Base-by-base conservation (phyloP, 192 early-diverging fungal genomes). In the Backusella sp. region DNA sequence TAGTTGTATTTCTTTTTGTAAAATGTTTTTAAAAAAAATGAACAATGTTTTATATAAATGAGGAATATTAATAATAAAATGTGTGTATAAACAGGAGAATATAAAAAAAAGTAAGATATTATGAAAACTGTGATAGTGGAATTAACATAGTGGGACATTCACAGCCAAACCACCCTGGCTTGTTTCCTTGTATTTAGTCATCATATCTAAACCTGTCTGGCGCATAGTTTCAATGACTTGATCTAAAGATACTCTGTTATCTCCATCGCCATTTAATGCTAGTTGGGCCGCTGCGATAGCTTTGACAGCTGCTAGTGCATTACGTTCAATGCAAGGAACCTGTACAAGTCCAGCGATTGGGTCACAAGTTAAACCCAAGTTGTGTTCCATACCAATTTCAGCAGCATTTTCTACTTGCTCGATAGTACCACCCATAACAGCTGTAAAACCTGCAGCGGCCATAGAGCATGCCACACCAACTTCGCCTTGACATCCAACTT, bases 401-500 rank as follows among this genome's bases (percentile, higher is more conserved):
- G 96, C 96, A 1, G 95, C 95, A 76, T 98, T 96, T 77, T 96
- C 95, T n/a, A 98, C 91, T 84, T 96, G 95, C 46, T 90, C 88
- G 1, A 92, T 86, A 0, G 92, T 91, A 28, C 95, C 96, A 53
- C 96, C 96, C 95, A 98, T 96, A 14, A 98, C 95, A 15, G 95
- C 95, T 15, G 95, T 90, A 74, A 97, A 96, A 9, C 91, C 96
- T 0, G 93, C 96, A 28, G 96, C 96, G 19, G 93, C 94, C 96
- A 98, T 98, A 46, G 92, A 93, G 80, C 97, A 98, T 21, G 97
- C 95, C n/a, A 98, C 97, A 62, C 97, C 97, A 12, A 98, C 96
- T 83, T 98, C 97, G 59, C 97, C 96, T 81, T 96, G 95, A 81
- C 97, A 98, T 69, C 97, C 97, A 92, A 98, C 95, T 84, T 98